A percentile compares a stretch with the other conserved stretches of the same genome.
Evolutionary conservation across 192 early-diverging fungal genomes (phyloP).

Genomic region (Fimicolochytrium jonesii): DNA sequence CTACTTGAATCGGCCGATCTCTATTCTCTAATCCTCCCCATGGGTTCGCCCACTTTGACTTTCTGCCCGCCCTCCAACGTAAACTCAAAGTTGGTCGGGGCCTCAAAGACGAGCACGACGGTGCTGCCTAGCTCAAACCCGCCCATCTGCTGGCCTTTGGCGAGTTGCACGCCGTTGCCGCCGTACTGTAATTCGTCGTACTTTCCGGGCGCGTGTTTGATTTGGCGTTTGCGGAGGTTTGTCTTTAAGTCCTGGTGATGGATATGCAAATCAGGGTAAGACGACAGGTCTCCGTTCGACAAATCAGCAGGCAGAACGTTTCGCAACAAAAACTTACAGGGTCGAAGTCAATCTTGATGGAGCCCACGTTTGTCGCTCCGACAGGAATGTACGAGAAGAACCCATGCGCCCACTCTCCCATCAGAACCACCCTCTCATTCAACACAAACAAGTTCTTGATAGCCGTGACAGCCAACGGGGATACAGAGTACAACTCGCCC

Average conservation of each 20-base stretch:
- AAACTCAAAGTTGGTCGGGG: slow-evolving; percentile 78
- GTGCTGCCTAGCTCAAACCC: slow-evolving; percentile 95
- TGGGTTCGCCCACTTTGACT: slow-evolving; percentile 76
- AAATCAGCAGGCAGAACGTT: slow-evolving; percentile 7
- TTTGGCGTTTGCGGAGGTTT: slow-evolving; percentile 37
- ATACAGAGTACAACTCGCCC: slow-evolving; percentile 93
- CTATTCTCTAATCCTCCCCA: slow-evolving; percentile 37
- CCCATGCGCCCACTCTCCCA: slow-evolving; percentile 90
- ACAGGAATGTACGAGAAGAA: slow-evolving; percentile 97
- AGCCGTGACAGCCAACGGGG: slow-evolving; percentile 79
- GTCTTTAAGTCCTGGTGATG: slow-evolving; percentile 37
- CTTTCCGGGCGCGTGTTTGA: slow-evolving; percentile 56
- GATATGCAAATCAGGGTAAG: neutral
- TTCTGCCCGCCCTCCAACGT: slow-evolving; percentile 64
- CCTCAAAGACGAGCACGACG: slow-evolving; percentile 95
- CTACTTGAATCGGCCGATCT: too few species aligned
- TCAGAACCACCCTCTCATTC: slow-evolving; percentile 91
- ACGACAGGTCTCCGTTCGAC: neutral
- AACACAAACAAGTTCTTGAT: slow-evolving; percentile 90
- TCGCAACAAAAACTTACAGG: slow-evolving; percentile 41
- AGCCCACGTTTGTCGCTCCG: slow-evolving; percentile 97
- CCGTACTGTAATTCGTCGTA: slow-evolving; percentile 72
- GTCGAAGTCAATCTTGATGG: slow-evolving; percentile 92
- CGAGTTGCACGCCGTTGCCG: slow-evolving; percentile 66
- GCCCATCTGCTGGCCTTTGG: slow-evolving; percentile 85